These are phyloP conservation scores for Oryza punctata DNA, from an alignment of 176 grass and related monocot genomes.

Conservation along the genomic window DNA sequence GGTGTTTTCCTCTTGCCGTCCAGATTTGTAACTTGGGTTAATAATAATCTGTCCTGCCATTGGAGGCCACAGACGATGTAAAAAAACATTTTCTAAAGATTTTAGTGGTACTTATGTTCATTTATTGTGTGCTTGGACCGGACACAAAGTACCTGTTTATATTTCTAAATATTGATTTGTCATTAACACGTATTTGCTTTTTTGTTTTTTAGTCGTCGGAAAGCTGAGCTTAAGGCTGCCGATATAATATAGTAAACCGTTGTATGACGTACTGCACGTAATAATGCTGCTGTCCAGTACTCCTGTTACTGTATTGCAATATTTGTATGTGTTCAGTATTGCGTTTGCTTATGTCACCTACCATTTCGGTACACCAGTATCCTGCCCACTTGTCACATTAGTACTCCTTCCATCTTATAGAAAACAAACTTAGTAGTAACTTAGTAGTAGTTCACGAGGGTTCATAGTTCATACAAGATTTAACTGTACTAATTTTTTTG, in stretches of 20 bases:
- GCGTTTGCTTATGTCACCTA: background rate
- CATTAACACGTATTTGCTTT: background rate
- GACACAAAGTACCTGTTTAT: background rate
- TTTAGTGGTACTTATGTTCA: background rate
- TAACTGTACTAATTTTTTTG: no score
- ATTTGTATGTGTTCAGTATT: background rate
- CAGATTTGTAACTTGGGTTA: slow-evolving; percentile 39
- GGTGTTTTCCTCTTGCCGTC: slow-evolving; percentile 36
- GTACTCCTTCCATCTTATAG: no score
- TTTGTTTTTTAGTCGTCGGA: background rate
- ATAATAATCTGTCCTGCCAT: background rate
- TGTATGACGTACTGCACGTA: background rate
- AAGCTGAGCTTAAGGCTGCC: background rate
- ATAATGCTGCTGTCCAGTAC: background rate
- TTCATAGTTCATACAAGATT: no score
- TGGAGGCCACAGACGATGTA: slow-evolving; percentile 1
- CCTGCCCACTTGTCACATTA: background rate
- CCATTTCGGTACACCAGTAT: background rate
- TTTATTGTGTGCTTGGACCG: background rate
- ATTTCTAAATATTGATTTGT: background rate
- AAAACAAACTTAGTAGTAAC: no score
- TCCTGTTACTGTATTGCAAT: background rate
- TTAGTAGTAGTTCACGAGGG: no score
- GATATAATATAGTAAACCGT: background rate
- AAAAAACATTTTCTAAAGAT: slow-evolving; percentile 8